These are phyloP conservation scores for Suhomyces panamericanus DNA, from an alignment of 1,139 yeast genomes.

Conservation along the genomic window DNA sequence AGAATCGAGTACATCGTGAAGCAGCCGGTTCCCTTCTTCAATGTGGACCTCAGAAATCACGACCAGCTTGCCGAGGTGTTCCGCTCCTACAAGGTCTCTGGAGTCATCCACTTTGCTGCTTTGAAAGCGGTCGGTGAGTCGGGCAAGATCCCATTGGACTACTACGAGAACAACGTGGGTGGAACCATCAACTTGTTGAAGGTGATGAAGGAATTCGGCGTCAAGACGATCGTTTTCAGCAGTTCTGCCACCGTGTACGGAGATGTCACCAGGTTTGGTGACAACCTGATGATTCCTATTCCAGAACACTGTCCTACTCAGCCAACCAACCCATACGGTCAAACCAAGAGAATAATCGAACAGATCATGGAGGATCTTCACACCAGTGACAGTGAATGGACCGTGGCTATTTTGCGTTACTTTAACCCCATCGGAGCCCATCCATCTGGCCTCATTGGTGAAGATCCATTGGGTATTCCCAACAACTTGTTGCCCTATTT, in stretches of 20 bases:
- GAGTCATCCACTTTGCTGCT: slow-evolving; percentile 84
- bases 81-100: slow-evolving; percentile 48
- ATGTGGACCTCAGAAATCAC: slow-evolving; percentile 59
- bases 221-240: slow-evolving; percentile 67
- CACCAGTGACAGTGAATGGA: slow-evolving; percentile 51
- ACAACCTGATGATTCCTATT: slow-evolving; percentile 63
- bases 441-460: slow-evolving; percentile 77
- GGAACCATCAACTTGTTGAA: slow-evolving; percentile 65
- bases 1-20: slow-evolving; percentile 60
- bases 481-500: slow-evolving; percentile 73
- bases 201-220: slow-evolving; percentile 49
- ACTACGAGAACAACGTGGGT: slow-evolving; percentile 67
- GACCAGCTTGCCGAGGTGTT: slow-evolving; percentile 52
- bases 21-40: slow-evolving; percentile 53
- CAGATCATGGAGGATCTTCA: slow-evolving; percentile 59
- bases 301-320: slow-evolving; percentile 78
- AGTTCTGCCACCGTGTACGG: slow-evolving; percentile 87
- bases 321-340: slow-evolving; percentile 78
- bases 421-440: slow-evolving; percentile 88
- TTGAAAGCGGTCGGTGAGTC: slow-evolving; percentile 85
- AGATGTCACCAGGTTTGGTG: slow-evolving; percentile 70
- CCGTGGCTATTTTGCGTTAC: slow-evolving; percentile 68
- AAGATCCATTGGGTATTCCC: slow-evolving; percentile 77
- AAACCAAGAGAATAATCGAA: slow-evolving; percentile 68
- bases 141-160: slow-evolving; percentile 66